These are phyloP conservation scores for Pisolithus thermaeus DNA, from an alignment of 1,284 basidiomycete genomes.

Conservation along the genomic window DNA sequence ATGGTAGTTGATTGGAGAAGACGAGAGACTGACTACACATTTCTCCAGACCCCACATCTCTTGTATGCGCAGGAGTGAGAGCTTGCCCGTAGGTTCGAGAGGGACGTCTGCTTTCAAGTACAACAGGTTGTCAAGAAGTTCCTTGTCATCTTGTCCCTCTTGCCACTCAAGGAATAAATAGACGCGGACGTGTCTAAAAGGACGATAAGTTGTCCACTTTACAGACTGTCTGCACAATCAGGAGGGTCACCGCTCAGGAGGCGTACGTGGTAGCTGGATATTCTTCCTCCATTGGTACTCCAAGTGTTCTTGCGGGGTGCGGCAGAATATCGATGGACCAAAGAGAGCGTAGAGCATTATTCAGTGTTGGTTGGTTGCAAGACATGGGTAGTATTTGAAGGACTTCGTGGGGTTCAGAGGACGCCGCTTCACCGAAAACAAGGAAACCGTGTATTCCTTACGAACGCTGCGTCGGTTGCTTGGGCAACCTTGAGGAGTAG, in stretches of 20 bases:
- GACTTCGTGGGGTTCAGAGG: too few relatives aligned
- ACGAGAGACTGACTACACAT: conserved; percentile 17
- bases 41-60: conserved; percentile 20
- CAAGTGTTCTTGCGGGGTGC: conserved; percentile 25
- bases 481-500: too few relatives aligned
- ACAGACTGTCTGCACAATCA: neutral
- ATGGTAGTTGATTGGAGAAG: neutral
- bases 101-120: conserved; percentile 24
- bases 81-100: conserved; percentile 17
- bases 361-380: neutral
- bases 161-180: conserved; percentile 26
- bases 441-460: too few relatives aligned
- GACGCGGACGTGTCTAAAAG: conserved; percentile 26
- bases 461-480: too few relatives aligned
- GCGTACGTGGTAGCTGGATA: conserved; percentile 12
- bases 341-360: neutral
- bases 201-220: neutral
- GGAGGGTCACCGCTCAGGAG: conserved; percentile 18
- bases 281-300: conserved; percentile 24
- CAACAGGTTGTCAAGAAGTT: conserved; percentile 23
- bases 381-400: too few relatives aligned
- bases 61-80: conserved; percentile 14
- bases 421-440: too few relatives aligned
- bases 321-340: conserved; percentile 8
- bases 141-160: conserved; percentile 23